Evolutionary conservation across 768 basidiomycete species (phyloP).

Genomic region (Macrolepiota albuminosa): DNA sequence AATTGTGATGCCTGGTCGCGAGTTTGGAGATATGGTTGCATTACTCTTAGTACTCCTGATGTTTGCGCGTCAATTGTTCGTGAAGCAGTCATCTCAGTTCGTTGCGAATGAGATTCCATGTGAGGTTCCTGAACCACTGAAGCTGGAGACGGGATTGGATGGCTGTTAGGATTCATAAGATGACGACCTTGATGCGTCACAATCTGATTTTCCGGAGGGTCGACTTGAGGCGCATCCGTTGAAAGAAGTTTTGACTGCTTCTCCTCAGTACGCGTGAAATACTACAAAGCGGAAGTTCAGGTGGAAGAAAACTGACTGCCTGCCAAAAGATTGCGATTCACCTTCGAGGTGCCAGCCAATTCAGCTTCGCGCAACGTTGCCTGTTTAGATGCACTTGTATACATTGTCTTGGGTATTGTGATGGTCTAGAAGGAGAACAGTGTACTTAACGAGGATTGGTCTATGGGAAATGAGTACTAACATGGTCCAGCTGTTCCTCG

Average conservation of each 20-base stretch:
- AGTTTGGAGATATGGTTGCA: neutral
- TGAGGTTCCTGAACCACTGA: neutral
- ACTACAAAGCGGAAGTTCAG: neutral
- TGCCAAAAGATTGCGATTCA: neutral
- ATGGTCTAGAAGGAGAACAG: neutral
- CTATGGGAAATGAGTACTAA: slow-evolving; percentile 31
- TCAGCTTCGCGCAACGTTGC: neutral
- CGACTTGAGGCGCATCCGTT: neutral
- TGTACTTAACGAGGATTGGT: neutral
- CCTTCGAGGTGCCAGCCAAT: neutral
- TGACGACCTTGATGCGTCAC: neutral
- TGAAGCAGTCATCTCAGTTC: neutral
- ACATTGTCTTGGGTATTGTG: neutral
- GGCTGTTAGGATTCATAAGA: neutral
- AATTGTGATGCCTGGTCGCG: neutral
- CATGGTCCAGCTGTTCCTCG: slow-evolving; percentile 28
- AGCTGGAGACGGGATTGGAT: neutral
- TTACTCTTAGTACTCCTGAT: neutral
- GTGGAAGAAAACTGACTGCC: neutral
- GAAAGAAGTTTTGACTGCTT: neutral
- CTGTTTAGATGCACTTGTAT: slow-evolving; percentile 6
- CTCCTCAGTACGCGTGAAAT: neutral
- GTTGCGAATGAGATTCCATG: neutral
- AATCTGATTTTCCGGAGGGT: neutral
- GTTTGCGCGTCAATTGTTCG: neutral